Evolutionary conservation across 1,284 basidiomycete genomes (phyloP).

Genomic region (Apiotrichum mycotoxinovorans): DNA sequence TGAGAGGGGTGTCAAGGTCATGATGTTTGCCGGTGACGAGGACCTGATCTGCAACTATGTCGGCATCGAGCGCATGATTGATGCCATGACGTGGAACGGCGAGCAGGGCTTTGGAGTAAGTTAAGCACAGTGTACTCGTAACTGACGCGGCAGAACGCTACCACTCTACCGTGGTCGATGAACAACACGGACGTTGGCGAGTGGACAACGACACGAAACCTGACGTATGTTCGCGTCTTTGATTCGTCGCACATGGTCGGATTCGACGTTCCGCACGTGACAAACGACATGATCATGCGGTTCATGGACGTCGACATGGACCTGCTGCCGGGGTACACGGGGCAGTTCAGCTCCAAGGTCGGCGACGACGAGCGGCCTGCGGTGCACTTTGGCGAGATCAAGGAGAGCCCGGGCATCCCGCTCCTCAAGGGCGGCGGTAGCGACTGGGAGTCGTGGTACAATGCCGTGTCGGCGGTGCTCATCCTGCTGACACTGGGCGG

Average conservation of each 20-base stretch:
- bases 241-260: constrained; percentile 92
- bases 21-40: constrained; percentile 92
- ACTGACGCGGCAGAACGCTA: constrained; percentile 53
- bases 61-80: constrained; percentile 81
- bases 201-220: constrained; percentile 81
- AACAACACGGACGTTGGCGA: constrained; percentile 75
- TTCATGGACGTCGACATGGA: constrained; percentile 89
- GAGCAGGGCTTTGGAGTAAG: constrained; percentile 76
- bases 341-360: constrained; percentile 49
- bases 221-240: constrained; percentile 83
- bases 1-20: constrained; percentile 67
- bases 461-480: constrained; percentile 79
- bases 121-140: constrained; percentile 13
- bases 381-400: constrained; percentile 27
- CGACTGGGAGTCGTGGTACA: constrained; percentile 89
- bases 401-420: constrained; percentile 46
- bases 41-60: constrained; percentile 96
- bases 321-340: constrained; percentile 68
- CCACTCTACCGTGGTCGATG: constrained; percentile 73
- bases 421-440: constrained; percentile 66
- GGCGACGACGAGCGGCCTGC: constrained; percentile 43
- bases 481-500: constrained; percentile 71
- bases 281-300: constrained; percentile 97
- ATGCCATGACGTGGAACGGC: constrained; percentile 79
- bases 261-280: constrained; percentile 79